Evolutionary conservation across 257 asterid species (phyloP).

Genomic region (Misopates orontium): DNA sequence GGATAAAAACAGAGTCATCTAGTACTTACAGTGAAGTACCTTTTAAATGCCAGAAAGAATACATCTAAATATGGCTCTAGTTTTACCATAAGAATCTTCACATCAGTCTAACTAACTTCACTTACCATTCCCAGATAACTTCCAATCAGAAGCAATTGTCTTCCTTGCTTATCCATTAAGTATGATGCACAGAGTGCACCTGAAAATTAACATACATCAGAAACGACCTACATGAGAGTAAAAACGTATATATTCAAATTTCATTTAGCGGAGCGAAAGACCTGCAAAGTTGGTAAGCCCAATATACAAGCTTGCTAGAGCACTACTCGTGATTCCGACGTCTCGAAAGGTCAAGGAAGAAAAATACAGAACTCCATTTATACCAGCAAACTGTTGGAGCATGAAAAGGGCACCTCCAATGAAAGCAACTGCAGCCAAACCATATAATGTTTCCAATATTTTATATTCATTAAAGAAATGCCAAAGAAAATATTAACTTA

Average conservation of each 20-base stretch:
- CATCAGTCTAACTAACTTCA: neutral
- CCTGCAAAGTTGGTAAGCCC: conserved; percentile 85
- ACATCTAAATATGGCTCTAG: neutral
- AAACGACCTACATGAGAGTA: conserved; percentile 6
- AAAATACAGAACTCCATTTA: conserved; percentile 86
- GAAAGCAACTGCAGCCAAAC: conserved; percentile 63
- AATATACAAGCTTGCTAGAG: conserved; percentile 66
- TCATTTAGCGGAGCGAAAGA: conserved; percentile 13
- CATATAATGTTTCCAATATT: conserved; percentile 21
- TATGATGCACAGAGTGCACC: conserved; percentile 77
- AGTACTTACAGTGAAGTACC: neutral
- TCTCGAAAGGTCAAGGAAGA: conserved; percentile 81
- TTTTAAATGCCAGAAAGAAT: too few relatives aligned
- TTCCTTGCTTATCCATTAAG: conserved; percentile 82
- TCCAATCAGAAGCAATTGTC: conserved; percentile 69
- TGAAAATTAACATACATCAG: conserved; percentile 33
- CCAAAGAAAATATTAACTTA: conserved; percentile 1
- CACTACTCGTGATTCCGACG: conserved; percentile 75
- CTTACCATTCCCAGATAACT: conserved; percentile 90
- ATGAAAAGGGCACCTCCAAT: conserved; percentile 81
- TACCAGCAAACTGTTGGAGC: conserved; percentile 82
- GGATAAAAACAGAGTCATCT: neutral
- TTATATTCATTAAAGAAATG: conserved; percentile 11
- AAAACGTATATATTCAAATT: neutral
- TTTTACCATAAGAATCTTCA: conserved; percentile 10